These are phyloP conservation scores for Lachancea dasiensis DNA, from an alignment of 805 yeast genomes.

Conservation along the genomic window DNA sequence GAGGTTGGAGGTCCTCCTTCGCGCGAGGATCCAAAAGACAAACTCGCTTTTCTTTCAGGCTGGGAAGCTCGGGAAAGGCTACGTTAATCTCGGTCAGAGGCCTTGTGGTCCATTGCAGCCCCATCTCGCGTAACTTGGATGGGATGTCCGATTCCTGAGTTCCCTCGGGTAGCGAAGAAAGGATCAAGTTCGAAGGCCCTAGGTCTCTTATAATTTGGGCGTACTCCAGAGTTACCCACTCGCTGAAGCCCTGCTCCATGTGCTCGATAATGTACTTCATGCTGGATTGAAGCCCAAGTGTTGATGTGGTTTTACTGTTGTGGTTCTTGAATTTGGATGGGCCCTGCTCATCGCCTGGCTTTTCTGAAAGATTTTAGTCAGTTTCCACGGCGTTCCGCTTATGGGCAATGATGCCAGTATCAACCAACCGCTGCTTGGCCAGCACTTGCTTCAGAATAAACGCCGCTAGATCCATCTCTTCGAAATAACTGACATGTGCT, in stretches of 20 bases:
- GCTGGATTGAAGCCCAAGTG: too few species aligned
- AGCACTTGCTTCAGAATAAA: constrained; percentile 61
- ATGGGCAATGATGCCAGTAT: constrained; percentile 4
- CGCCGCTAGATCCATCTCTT: constrained; percentile 76
- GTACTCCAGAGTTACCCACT: constrained; percentile 91
- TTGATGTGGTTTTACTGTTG: too few species aligned
- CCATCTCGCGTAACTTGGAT: constrained; percentile 45
- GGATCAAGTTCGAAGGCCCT: constrained; percentile 65
- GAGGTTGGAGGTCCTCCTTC: constrained; percentile 60
- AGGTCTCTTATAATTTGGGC: constrained; percentile 75
- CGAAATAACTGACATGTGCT: constrained; percentile 86
- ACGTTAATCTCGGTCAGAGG: constrained; percentile 50
- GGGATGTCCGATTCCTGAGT: constrained; percentile 66
- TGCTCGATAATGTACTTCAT: constrained; percentile 95
- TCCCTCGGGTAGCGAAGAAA: constrained; percentile 67
- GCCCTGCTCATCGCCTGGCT: too few species aligned
- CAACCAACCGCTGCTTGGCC: constrained; percentile 5
- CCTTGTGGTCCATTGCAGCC: constrained; percentile 75
- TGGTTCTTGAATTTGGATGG: too few species aligned
- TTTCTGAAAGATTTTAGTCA: constrained; percentile 3
- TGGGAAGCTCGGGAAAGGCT: constrained; percentile 40
- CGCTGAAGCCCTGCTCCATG: constrained; percentile 95
- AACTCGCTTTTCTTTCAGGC: constrained; percentile 43
- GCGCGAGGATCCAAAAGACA: constrained; percentile 92
- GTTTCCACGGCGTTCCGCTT: constrained; percentile 5